These are phyloP conservation scores for Amorphotheca resinae DNA, from an alignment of 495 filamentous ascomycete genomes.

Conservation along the genomic window DNA sequence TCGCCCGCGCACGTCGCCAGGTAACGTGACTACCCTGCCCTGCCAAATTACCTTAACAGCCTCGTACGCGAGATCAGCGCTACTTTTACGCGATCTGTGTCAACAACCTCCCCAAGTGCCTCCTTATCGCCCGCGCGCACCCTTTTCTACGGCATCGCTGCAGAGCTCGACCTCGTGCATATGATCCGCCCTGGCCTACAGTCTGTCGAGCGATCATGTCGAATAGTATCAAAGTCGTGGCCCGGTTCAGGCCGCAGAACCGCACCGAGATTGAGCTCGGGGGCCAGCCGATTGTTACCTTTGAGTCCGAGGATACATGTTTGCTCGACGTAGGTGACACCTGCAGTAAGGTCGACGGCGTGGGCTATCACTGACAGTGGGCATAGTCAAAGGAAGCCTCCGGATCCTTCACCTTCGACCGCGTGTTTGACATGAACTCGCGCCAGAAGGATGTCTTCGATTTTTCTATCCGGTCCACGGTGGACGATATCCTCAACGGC, in stretches of 20 bases:
- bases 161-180: slow-evolving; percentile 7
- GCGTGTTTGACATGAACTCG: slow-evolving; percentile 87
- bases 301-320: slow-evolving; percentile 85
- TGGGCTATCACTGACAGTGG: slow-evolving; percentile 17
- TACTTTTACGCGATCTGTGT: slow-evolving; percentile 3
- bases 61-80: slow-evolving; percentile 2
- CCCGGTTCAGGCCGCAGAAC: slow-evolving; percentile 95
- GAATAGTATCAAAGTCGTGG: slow-evolving; percentile 70
- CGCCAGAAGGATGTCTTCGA: slow-evolving; percentile 87
- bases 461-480: slow-evolving; percentile 89
- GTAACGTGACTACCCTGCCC: slow-evolving; percentile 13
- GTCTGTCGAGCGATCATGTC: slow-evolving; percentile 19
- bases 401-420: slow-evolving; percentile 90
- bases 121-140: slow-evolving; percentile 10
- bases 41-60: slow-evolving; percentile 5
- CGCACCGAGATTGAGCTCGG: slow-evolving; percentile 79
- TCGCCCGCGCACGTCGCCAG: too few relatives aligned
- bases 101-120: slow-evolving; percentile 13
- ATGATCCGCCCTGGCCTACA: slow-evolving; percentile 15
- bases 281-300: slow-evolving; percentile 80
- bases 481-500: slow-evolving; percentile 95
- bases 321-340: slow-evolving; percentile 55
- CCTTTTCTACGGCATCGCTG: slow-evolving; percentile 1
- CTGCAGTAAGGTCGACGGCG: too few relatives aligned
- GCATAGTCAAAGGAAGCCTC: slow-evolving; percentile 67